phyloP scores from a whole-genome alignment of 768 basidiomycete species.

The Austroboletus eburneus region DNA sequence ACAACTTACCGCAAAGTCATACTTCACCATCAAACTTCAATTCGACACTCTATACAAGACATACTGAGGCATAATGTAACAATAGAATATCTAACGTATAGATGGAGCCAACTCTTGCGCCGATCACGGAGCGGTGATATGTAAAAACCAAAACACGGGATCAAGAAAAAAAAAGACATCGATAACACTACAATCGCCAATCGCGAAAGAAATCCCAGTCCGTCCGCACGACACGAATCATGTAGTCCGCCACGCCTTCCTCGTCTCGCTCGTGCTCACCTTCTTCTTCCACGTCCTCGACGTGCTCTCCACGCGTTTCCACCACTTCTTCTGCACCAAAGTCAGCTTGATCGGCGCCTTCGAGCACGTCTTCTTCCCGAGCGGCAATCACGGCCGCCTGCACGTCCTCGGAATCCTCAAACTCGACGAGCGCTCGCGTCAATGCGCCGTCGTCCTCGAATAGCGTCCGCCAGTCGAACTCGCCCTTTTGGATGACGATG shows the following conservation, averaged over 20 bases:
- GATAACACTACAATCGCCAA: slow-evolving; percentile 50
- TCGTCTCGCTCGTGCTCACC: slow-evolving; percentile 37
- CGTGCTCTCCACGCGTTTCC: slow-evolving; percentile 23
- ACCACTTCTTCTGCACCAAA: slow-evolving; percentile 50
- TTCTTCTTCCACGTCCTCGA: slow-evolving; percentile 32
- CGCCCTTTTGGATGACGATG: slow-evolving; percentile 89
- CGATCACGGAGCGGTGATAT: slow-evolving; percentile 5
- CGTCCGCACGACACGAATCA: slow-evolving; percentile 61
- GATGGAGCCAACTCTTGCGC: neutral
- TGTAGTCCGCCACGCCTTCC: slow-evolving; percentile 73
- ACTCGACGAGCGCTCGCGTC: slow-evolving; percentile 74
- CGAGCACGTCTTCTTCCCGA: slow-evolving; percentile 64
- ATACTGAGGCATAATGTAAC: slow-evolving; percentile 13
- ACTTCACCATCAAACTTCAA: too few species aligned
- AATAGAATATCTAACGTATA: slow-evolving; percentile 11
- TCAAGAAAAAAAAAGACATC: neutral
- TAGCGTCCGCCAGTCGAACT: slow-evolving; percentile 90
- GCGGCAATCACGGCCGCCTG: slow-evolving; percentile 76
- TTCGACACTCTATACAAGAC: too few species aligned
- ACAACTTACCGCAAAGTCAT: too few species aligned
- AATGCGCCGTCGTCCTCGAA: slow-evolving; percentile 62
- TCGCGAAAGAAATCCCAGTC: slow-evolving; percentile 71
- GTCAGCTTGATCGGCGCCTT: slow-evolving; percentile 78
- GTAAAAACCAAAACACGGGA: neutral
- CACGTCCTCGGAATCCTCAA: slow-evolving; percentile 86